phyloP scores from a whole-genome alignment of 148 eudicot species.

The Nyssa sinensis region DNA sequence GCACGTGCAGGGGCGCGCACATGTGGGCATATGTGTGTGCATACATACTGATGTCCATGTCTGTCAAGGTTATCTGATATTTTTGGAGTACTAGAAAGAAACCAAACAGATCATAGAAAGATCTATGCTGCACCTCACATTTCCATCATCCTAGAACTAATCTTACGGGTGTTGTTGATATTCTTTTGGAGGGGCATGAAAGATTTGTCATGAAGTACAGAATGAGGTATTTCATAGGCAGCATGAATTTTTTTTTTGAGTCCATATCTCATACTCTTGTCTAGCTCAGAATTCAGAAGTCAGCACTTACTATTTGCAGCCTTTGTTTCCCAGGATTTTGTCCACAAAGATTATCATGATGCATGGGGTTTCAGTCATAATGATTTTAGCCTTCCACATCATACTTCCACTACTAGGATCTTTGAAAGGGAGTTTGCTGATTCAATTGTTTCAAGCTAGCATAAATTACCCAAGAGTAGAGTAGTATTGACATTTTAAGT shows the following conservation, averaged over 20 bases:
- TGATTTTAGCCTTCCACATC: no score
- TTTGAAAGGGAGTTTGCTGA: no score
- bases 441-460: not conserved
- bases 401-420: no score
- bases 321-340: no score
- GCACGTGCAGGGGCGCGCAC: no score
- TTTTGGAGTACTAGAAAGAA: not conserved
- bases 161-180: not conserved
- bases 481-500: not conserved
- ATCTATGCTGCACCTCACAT: not conserved
- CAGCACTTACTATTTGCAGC: not conserved
- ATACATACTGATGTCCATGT: no score
- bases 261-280: no score
- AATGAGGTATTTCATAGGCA: not conserved
- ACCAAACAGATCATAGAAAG: not conserved
- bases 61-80: not conserved
- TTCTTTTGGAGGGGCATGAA: not conserved
- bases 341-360: no score
- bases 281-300: no score
- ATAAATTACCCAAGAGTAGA: not conserved
- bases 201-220: not conserved
- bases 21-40: no score
- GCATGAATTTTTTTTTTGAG: no score
- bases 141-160: slow-evolving; percentile 1
- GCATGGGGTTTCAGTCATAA: not conserved